phyloP scores from a whole-genome alignment of 2,329 filamentous ascomycete genomes.

The Neofusicoccum kwambonambiense region DNA sequence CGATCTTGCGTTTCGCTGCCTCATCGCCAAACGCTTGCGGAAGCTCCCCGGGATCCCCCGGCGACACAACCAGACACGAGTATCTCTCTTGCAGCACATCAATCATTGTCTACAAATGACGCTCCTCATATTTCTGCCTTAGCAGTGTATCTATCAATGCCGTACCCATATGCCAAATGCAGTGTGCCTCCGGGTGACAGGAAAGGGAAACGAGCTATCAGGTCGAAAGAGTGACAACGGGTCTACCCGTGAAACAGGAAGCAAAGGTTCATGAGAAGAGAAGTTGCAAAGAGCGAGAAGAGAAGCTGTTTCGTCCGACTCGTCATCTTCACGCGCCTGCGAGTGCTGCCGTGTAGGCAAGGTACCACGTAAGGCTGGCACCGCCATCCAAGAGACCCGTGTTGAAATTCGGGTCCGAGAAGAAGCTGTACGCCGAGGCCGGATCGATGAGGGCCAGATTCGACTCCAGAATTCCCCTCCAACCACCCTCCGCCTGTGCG shows the following conservation, averaged over 20 bases:
- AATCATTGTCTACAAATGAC: background rate
- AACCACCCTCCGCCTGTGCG: constrained; percentile 67
- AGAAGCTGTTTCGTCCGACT: background rate
- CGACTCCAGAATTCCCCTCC: constrained; percentile 77
- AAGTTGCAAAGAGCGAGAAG: background rate
- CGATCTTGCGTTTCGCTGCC: background rate
- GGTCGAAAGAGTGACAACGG: background rate
- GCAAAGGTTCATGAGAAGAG: background rate
- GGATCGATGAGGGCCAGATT: constrained; percentile 80
- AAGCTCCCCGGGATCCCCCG: background rate
- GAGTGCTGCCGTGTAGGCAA: constrained; percentile 36
- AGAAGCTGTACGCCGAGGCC: constrained; percentile 69
- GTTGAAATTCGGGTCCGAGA: constrained; percentile 44
- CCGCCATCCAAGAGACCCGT: constrained; percentile 66
- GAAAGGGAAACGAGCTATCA: background rate
- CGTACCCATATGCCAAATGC: background rate
- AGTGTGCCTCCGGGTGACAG: background rate
- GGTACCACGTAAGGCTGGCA: constrained; percentile 51
- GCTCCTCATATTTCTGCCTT: background rate
- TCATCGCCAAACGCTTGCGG: background rate
- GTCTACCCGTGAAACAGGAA: background rate
- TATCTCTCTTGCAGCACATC: background rate
- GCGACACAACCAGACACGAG: background rate
- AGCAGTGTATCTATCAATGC: background rate
- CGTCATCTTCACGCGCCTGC: constrained; percentile 16